A percentile compares a stretch with the other conserved stretches of the same genome.
Conservation (phyloP, 495 filamentous ascomycete genomes). For the Neurospora hispaniola region DNA sequence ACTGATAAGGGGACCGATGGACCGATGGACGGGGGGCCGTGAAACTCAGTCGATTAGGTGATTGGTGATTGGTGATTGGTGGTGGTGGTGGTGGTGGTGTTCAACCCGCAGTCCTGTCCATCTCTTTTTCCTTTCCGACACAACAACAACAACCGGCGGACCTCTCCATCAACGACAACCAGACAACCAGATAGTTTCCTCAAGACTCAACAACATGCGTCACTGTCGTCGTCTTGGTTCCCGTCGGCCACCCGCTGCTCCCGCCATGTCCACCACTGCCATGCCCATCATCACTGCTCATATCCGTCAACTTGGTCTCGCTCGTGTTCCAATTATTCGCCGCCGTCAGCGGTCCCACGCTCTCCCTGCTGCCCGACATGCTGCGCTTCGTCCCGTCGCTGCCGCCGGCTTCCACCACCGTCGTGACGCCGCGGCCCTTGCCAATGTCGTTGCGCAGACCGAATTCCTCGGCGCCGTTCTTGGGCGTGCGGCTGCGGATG, state of each 20-base stretch:
- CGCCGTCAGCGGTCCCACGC: neutral
- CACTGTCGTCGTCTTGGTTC: neutral
- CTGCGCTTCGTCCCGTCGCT: neutral
- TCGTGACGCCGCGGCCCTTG: neutral
- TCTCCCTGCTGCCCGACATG: neutral
- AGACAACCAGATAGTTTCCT: too few species aligned
- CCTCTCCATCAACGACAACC: too few species aligned
- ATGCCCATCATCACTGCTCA: neutral
- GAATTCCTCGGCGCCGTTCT: neutral
- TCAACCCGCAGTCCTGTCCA: too few species aligned
- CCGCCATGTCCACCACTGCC: too few species aligned
- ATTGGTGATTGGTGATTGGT: too few species aligned
- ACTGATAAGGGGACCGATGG: too few species aligned
- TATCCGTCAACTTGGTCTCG: neutral
- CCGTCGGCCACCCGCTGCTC: neutral
- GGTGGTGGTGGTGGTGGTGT: too few species aligned
- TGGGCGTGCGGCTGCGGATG: conserved; percentile 29
- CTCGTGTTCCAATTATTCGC: neutral
- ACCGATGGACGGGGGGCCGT: too few species aligned
- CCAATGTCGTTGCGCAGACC: neutral
- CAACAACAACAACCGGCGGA: neutral
- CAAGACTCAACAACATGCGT: neutral
- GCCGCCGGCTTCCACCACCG: neutral
- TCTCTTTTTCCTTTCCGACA: too few species aligned
- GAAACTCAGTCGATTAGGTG: too few species aligned